A percentile compares a stretch with the other conserved stretches of the same genome.
Evolutionary conservation across 1,139 yeast genomes (phyloP).

Genomic region (Petasospora rhodanensis): DNA sequence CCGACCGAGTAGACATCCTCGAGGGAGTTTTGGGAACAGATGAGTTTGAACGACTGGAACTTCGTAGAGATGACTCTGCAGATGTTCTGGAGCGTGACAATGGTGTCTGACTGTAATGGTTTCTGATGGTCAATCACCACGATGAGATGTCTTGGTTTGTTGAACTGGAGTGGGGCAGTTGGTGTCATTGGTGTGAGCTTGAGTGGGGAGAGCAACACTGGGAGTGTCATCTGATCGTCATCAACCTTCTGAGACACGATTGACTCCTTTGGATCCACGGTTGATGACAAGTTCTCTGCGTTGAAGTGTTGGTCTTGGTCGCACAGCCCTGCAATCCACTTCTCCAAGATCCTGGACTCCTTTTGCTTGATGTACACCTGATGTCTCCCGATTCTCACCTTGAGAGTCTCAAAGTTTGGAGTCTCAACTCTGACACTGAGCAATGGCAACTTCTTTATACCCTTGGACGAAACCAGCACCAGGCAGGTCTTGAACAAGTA

Average conservation of each 20-base stretch:
- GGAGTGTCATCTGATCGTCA: constrained; percentile 22
- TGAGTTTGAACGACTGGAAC: constrained; percentile 9
- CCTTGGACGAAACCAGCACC: constrained; percentile 14
- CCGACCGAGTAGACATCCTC: constrained; percentile 9
- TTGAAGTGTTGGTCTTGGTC: constrained; percentile 29
- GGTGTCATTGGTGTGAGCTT: constrained; percentile 20
- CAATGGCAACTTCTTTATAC: constrained; percentile 9
- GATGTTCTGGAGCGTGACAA: constrained; percentile 30
- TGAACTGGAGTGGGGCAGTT: constrained; percentile 18
- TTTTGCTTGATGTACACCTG: constrained; percentile 24
- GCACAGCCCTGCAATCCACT: constrained; percentile 34
- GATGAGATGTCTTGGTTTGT: constrained; percentile 21
- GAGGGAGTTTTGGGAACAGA: constrained; percentile 8
- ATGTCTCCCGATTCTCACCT: constrained; percentile 10
- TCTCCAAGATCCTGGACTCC: constrained; percentile 27
- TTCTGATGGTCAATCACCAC: constrained; percentile 26
- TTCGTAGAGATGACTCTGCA: constrained; percentile 27
- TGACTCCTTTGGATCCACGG: constrained; percentile 24
- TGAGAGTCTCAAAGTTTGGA: constrained; percentile 22
- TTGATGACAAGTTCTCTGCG: constrained; percentile 27
- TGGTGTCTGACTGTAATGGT: constrained; percentile 17
- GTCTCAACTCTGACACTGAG: constrained; percentile 14
- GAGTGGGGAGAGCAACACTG: constrained; percentile 26
- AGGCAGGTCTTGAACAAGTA: constrained; percentile 28
- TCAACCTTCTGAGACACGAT: neutral